A percentile compares a stretch with the other conserved stretches of the same genome.
Conservation (phyloP, 768 basidiomycete genomes). For the Rhizopogon rudus region DNA sequence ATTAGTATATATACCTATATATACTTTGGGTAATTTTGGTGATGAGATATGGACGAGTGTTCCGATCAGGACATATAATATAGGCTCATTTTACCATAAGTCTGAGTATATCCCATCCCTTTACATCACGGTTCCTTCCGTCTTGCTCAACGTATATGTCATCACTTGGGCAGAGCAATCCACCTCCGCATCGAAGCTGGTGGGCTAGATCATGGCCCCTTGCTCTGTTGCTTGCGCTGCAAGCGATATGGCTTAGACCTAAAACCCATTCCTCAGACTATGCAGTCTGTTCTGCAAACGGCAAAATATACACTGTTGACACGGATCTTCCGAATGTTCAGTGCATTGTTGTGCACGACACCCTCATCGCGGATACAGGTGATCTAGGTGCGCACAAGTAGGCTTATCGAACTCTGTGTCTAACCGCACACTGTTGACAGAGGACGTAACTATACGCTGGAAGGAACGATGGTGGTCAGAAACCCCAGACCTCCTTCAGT, state of each 20-base stretch:
- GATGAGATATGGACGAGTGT: too few species aligned
- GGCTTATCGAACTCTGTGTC: neutral
- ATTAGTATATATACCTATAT: too few species aligned
- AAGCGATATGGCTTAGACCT: neutral
- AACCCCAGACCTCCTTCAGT: constrained; percentile 5
- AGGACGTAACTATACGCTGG: constrained; percentile 22
- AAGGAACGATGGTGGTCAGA: neutral
- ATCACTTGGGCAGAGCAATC: neutral
- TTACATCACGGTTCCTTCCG: too few species aligned
- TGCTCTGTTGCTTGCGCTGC: neutral
- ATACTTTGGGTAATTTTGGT: too few species aligned
- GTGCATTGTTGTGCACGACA: constrained; percentile 53
- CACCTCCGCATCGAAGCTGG: neutral
- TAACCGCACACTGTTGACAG: constrained; percentile 12
- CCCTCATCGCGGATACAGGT: constrained; percentile 45
- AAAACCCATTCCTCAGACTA: constrained; percentile 30
- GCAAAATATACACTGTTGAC: constrained; percentile 70
- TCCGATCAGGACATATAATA: too few species aligned
- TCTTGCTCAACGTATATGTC: neutral
- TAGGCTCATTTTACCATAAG: too few species aligned
- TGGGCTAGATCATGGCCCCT: neutral
- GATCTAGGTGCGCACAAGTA: constrained; percentile 34
- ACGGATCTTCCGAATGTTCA: constrained; percentile 43
- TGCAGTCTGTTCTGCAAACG: constrained; percentile 48
- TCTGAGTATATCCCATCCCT: too few species aligned